Evolutionary conservation across 2,329 filamentous ascomycete species (phyloP), one percentile per base, ranked within the genome.

Genomic region (Fusarium veterinarium): DNA sequence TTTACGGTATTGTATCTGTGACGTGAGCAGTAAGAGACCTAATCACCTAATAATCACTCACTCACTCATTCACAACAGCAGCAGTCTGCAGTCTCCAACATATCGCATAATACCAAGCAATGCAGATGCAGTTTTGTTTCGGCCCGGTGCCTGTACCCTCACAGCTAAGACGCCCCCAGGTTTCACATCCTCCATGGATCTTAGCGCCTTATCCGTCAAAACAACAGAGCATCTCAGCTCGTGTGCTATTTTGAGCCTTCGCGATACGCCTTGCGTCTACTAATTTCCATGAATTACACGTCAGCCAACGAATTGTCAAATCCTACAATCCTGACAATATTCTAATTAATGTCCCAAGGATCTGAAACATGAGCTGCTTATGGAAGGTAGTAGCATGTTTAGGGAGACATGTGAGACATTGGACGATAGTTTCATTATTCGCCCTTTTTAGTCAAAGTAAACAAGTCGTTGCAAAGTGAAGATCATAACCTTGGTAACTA

Each of bases 171-270:
- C 72, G 62, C 74, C 67, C 62, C 62, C 60, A 12, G 55, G 72
- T 75, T 75, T 75, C 74, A 76, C 61, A 61, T 64, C 52, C 46
- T 69, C 53, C 74, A 75, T 73, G 69, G 62, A 67, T 75, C 23
- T 49, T 72, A 64, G 65, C 71, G 65, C 69, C 69, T 37, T 41
- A 37, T 31, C 40, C 31, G n/a, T 38, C 25, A 51, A 20, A 42
- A 23, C 58, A 46, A 44, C 35, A 42, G 58, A 38, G n/a, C n/a
- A 66, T 28, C 60, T 61, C 52, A 70, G 59, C 49, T 74, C 41
- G 23, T 52, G 33, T 61, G 45, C 69, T 69, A 72, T 72, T 73
- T 72, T 62, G 60, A 64, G 67, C 44, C 14, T 23, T 65, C 53
- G 64, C 69, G 60, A 63, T 73, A 73, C 66, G 66, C 66, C 60